Base-by-base conservation (phyloP, 2,329 filamentous ascomycete genomes). In the Colletotrichum scovillei region DNA sequence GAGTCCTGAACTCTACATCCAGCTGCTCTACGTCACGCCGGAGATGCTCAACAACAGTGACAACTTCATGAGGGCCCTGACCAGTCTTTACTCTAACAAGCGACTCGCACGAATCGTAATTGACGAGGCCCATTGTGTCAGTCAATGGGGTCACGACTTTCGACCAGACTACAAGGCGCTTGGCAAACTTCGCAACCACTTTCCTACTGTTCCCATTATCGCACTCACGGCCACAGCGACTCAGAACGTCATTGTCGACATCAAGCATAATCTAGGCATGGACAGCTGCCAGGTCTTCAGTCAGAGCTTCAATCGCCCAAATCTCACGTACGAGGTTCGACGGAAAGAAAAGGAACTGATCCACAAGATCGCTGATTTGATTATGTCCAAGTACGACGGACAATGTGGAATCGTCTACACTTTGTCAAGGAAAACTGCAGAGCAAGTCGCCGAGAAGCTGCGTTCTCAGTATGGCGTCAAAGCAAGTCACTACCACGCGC, bases 81-180 rank as follows among this genome's bases (percentile, higher is more conserved):
- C 90, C 64, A 86, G 86, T 2, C 86, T 99, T n/a, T 89, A 98
- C 81, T 82, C 83, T 16, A 91, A 91, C 63, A 86, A 88, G 4
- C 94, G 92, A 77, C 90, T 99, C 65, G 96, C 97, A 19, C 91
- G 97, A 30, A 91, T 99, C 62, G 97, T 99, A 66, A 97, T 99
- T 75, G 97, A 99, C 77, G 97, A 99, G 84, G 97, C 97, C n/a
- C 97, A 99, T 81, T 99, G 97, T 82, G 96, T 99, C 30, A 98
- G 97, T 82, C 95, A 99, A 86, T 99, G 97, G 97, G 97, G 97
- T 0, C 97, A 99, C 78, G 97, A 99, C 81, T 99, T 99, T 80
- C 91, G 97, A 58, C 96, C 95, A 0, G 96, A 98, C 80, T 99
- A 99, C 85, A 98, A 98, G 82, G 89, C 90, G 35, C 86, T 99